Evolutionary conservation across 352 stramenopile genomes (phyloP), one percentile per base, ranked within the genome.

Genomic region (Globisporangium sylvaticum): DNA sequence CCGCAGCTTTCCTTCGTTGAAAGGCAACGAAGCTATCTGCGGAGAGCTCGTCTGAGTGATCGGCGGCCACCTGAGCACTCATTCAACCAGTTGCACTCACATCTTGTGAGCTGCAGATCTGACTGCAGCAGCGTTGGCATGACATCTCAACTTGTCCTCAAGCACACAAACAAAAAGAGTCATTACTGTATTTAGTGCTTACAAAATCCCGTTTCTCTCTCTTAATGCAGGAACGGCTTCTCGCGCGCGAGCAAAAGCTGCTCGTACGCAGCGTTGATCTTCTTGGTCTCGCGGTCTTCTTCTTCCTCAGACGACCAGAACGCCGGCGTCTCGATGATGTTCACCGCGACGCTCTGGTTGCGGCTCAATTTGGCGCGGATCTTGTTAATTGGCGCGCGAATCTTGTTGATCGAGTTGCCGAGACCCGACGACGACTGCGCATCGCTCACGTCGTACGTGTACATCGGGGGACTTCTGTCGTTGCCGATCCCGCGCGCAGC

Each of bases 321-420:
- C 4, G 31, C 15, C 29, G 59, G 59, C 20, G 71, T 67, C 39
- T 74, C 71, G 7, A 78, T 48, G n/a, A 78, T 62, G 54, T 70
- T 72, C 10, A 69, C 22, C 22, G 65, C 68, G 20, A 73, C 65
- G 58, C 71, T 78, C 65, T 71, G 65, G 58, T 63, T 22, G 20
- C 71, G 71, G 1, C n/a, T 48, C 5, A 77, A 39, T 32, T 63
- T 42, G 32, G 25, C 37, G 32, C 32, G 32, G 32, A 37, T 37
- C 32, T 37, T 37, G 32, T 37, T 37, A 37, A 37, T 37, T 8
- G 32, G 32, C 32, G 32, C 9, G 48, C 37, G 56, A 50, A 34
- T 1, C 34, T 37, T 42, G 7, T n/a, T 58, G 58, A 32, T 34
- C 53, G 29, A 52, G 46, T 8, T 46, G 44, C 20, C 24, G 58